phyloP scores from a whole-genome alignment of 441 rosid genomes.

The Metrosideros polymorpha region DNA sequence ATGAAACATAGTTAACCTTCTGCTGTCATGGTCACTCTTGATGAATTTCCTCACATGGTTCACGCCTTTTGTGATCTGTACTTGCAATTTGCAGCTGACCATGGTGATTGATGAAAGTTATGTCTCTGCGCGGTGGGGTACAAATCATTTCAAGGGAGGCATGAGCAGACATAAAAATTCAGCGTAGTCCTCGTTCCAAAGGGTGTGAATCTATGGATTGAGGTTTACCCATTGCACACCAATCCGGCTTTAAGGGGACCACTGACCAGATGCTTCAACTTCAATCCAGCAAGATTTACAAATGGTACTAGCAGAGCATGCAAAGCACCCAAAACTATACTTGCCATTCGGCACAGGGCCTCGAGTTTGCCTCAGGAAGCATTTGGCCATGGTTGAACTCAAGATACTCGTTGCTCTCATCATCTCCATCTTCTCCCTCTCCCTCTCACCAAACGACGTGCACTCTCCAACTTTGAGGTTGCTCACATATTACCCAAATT shows the following conservation, averaged over 20 bases:
- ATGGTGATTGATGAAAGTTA: slow-evolving; percentile 19
- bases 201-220: slow-evolving; percentile 16
- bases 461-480: background rate
- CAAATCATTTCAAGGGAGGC: slow-evolving; percentile 10
- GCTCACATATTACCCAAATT: background rate
- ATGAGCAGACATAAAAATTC: slow-evolving; percentile 9
- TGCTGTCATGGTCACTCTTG: background rate
- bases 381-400: background rate
- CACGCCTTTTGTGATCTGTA: background rate
- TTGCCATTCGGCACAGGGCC: background rate
- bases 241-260: background rate
- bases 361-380: background rate
- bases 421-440: background rate
- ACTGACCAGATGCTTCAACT: background rate
- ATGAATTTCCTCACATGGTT: background rate
- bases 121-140: slow-evolving; percentile 15
- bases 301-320: background rate
- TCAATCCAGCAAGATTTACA: background rate
- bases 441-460: background rate
- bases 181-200: slow-evolving; percentile 11
- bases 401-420: no score
- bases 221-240: background rate
- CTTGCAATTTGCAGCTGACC: background rate
- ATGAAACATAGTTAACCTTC: slow-evolving; percentile 6
- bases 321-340: background rate